These are phyloP conservation scores for Pleurotus djamor DNA, from an alignment of 768 basidiomycete species.

Conservation along the genomic window DNA sequence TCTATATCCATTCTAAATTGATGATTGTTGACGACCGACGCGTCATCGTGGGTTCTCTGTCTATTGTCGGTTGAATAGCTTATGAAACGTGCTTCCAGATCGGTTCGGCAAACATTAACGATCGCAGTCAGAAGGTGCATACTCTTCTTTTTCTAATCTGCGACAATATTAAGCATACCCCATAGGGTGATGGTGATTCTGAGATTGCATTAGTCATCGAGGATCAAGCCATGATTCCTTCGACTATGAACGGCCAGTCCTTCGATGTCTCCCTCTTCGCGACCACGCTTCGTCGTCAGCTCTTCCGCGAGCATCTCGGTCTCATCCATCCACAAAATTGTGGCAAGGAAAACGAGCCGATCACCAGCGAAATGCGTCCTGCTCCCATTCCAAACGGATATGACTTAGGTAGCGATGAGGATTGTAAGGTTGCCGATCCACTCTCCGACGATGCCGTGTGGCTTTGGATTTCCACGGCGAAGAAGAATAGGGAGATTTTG, in stretches of 20 bases:
- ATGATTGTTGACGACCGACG: slow-evolving; percentile 94
- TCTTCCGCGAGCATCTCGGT: slow-evolving; percentile 88
- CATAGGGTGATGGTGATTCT: slow-evolving; percentile 87
- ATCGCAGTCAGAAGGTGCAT: slow-evolving; percentile 78
- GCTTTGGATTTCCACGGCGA: slow-evolving; percentile 71
- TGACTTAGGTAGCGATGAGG: slow-evolving; percentile 55
- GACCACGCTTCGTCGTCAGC: slow-evolving; percentile 73
- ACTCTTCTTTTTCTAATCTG: too few species aligned
- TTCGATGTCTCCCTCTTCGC: slow-evolving; percentile 82
- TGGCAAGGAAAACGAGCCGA: slow-evolving; percentile 24
- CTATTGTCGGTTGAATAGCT: neutral
- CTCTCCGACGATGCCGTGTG: slow-evolving; percentile 55
- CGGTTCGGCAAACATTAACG: slow-evolving; percentile 93
- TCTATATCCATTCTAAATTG: slow-evolving; percentile 85
- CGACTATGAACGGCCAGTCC: slow-evolving; percentile 74
- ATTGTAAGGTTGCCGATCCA: slow-evolving; percentile 76
- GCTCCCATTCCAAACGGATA: slow-evolving; percentile 72
- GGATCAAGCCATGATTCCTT: slow-evolving; percentile 74
- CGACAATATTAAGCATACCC: too few species aligned
- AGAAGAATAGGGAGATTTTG: slow-evolving; percentile 81
- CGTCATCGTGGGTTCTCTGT: slow-evolving; percentile 64
- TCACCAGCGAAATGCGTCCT: slow-evolving; percentile 73
- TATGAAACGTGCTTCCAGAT: slow-evolving; percentile 44
- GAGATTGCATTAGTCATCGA: slow-evolving; percentile 94
- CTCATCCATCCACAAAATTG: slow-evolving; percentile 74